Evolutionary conservation across 2,329 filamentous ascomycete species (phyloP), one percentile per base, ranked within the genome.

Genomic region (Sclerotinia subarctica): DNA sequence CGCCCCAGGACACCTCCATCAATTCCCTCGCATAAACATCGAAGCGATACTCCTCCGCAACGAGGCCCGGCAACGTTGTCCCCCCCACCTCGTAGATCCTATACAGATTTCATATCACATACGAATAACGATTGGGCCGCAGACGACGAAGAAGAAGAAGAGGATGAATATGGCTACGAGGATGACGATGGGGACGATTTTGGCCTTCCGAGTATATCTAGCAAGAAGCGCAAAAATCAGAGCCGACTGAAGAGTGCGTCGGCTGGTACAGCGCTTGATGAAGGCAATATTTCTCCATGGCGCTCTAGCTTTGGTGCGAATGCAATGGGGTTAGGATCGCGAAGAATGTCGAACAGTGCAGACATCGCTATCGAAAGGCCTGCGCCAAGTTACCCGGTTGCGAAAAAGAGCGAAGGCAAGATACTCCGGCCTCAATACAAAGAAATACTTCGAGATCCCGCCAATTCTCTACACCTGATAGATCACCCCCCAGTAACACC

Each of bases 391-490:
- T 98, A 98, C 76, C 94, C 94, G 38, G 90, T 92, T 74, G 88
- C 94, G 3, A 94, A 94, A 79, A 96, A 94, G 79, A 89, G 86
- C 70, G 94, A 97, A 77, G 94, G 93, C 38, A 99, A 99, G 83
- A 98, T 98, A 69, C 82, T 99, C 29, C 88, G 95, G 71, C 95
- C 95, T 64, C 95, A 99, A 79, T 99, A 98, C 79, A 97, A 99
- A 80, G 95, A 99, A 70, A 96, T 99, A 57, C 81, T 99, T 26
- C 87, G 85, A 82, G 88, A 90, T 77, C 96, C 96, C 15, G 95
- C 93, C 66, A 99, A 99, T 78, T 93, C 94, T 10, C 82, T 99
- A 56, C 94, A 99, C 78, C 86, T 99, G 10, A 98, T 99, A 74
- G 91, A 91, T 74, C 94, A 99, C 79, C 89, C 93, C 7, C 82